Base-by-base conservation (phyloP, 805 yeast genomes). In the Saccharomycopsis vini region DNA sequence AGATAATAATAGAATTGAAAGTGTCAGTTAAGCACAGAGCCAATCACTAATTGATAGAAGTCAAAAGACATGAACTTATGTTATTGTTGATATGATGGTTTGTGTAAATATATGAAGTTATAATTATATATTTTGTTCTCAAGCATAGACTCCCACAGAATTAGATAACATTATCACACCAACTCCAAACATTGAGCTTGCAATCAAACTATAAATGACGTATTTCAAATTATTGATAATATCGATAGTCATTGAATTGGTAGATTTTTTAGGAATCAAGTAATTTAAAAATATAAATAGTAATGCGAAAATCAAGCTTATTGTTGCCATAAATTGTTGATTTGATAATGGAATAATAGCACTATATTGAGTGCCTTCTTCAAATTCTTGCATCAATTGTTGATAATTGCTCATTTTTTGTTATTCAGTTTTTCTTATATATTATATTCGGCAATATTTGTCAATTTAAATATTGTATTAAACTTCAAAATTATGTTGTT, bases 131-230 rank as follows among this genome's bases (percentile, higher is more conserved):
- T 16, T 23, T 30, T 16, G 39, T 31, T 13, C 16, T 40, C 23
- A 46, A 13, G 39, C 50, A 35, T 46, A 46, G 18, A 46, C 50
- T 10, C 50, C 50, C 18, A 46, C 50, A 20, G 42, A 28, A 33
- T 41, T 43, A 23, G 50, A 34, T 26, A 46, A 39, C 33, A 43
- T 43, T 22, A 46, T 40, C 40, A 36, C 47, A 3, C 50, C 50
- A 6, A 43, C 21, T n/a, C 50, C 50, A 43, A 46, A 46, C 31
- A 32, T 2, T 3, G 37, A 28, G 35, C 47, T 43, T 4, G 50
- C 47, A 12, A 45, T 19, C 18, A 48, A 19, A 32, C 45, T 41
- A 33, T 31, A 48, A 4, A 48, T 21, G 5, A 40, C 42, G 22
- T 44, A 42, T 31, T 45, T 31, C 13, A 39, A 16, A 31, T 30